Percentiles rank a stretch among this genome's conserved stretches.
These are phyloP conservation scores for Paraconiothyrium brasiliense DNA, from an alignment of 2,329 filamentous ascomycete species.

Conservation along the genomic window DNA sequence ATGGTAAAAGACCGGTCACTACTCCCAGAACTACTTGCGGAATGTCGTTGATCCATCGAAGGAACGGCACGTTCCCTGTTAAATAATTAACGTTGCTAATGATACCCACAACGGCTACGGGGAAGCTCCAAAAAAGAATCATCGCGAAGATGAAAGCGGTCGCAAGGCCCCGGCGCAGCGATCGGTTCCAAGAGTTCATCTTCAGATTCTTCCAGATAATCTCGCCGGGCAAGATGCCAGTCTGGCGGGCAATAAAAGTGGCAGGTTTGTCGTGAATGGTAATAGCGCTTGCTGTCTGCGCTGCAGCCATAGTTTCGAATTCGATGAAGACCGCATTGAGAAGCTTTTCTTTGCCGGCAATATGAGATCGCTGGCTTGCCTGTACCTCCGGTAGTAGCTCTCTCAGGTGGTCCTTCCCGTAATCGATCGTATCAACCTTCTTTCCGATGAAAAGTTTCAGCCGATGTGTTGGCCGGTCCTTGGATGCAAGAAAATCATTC, in stretches of 20 bases:
- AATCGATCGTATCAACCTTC: slow-evolving; percentile 11
- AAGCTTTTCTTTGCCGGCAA: slow-evolving; percentile 12
- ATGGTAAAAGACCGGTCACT: slow-evolving; percentile 55
- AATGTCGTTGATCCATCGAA: slow-evolving; percentile 52
- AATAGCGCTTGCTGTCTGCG: slow-evolving; percentile 6
- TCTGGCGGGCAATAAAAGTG: slow-evolving; percentile 11
- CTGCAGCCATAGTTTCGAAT: slow-evolving; percentile 12
- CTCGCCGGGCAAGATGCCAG: slow-evolving; percentile 9
- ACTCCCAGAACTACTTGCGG: slow-evolving; percentile 53
- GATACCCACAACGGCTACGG: slow-evolving; percentile 9
- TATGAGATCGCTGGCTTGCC: slow-evolving; percentile 13
- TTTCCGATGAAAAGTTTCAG: slow-evolving; percentile 7
- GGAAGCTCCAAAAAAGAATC: slow-evolving; percentile 14
- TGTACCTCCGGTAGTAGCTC: slow-evolving; percentile 5
- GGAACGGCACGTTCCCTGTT: slow-evolving; percentile 13
- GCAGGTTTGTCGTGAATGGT: slow-evolving; percentile 11
- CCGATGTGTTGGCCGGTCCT: slow-evolving; percentile 9
- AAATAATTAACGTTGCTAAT: slow-evolving; percentile 17
- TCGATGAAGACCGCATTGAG: slow-evolving; percentile 11
- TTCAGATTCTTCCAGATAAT: slow-evolving; percentile 14
- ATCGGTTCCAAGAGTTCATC: slow-evolving; percentile 14
- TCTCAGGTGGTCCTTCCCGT: neutral
- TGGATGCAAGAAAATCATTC: neutral
- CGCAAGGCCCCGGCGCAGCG: neutral
- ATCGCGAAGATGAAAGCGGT: slow-evolving; percentile 9